These are phyloP conservation scores for Jackrogersella multiformis DNA, from an alignment of 495 filamentous ascomycete species.

Conservation along the genomic window DNA sequence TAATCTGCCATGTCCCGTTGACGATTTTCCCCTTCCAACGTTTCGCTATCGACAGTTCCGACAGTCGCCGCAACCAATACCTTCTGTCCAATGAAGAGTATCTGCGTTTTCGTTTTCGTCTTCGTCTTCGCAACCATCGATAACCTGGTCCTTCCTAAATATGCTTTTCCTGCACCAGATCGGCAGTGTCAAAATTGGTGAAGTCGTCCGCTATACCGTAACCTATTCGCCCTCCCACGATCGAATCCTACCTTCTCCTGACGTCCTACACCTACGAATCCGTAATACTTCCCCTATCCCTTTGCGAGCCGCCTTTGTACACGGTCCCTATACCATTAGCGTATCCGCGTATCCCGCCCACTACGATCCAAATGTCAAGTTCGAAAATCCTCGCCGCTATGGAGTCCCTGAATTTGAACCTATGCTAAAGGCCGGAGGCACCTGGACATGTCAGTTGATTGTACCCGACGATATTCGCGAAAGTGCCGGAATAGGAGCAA, in stretches of 20 bases:
- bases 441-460: constrained; percentile 78
- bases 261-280: constrained; percentile 80
- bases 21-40: background rate
- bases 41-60: background rate
- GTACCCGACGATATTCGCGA: constrained; percentile 77
- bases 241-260: constrained; percentile 83
- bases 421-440: constrained; percentile 91
- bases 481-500: constrained; percentile 54
- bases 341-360: constrained; percentile 81
- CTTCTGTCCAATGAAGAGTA: constrained; percentile 15
- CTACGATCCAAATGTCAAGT: constrained; percentile 81
- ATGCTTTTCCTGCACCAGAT: constrained; percentile 93
- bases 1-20: constrained; percentile 5
- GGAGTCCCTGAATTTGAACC: constrained; percentile 91
- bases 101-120: background rate
- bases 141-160: constrained; percentile 30
- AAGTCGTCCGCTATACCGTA: constrained; percentile 89
- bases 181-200: constrained; percentile 90
- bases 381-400: constrained; percentile 66
- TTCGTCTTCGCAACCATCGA: background rate
- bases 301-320: constrained; percentile 91
- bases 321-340: constrained; percentile 92
- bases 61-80: constrained; percentile 1
- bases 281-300: constrained; percentile 92
- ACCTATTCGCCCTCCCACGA: constrained; percentile 92